Evolutionary conservation across 768 basidiomycete species (phyloP), one percentile per base, ranked within the genome.

Genomic region (Coprinopsis marcescibilis): DNA sequence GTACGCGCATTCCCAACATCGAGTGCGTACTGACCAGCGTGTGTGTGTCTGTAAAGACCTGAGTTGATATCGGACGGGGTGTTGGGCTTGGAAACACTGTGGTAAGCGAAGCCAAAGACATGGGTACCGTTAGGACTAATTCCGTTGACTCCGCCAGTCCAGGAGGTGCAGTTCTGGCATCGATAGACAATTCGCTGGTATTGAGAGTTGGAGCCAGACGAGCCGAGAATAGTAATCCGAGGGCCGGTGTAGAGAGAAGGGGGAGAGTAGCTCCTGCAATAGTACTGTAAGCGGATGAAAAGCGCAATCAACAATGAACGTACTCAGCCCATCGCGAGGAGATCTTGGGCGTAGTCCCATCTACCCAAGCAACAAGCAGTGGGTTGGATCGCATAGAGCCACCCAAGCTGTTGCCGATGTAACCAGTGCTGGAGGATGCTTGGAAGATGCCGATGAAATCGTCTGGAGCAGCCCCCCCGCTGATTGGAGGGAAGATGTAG

Each of bases 161-260:
- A 54, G 17, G 20, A 14, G 2, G 53, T 54, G 38, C 53, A 54
- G 39, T 54, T 54, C 47, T 51, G 53, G 36, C 50, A 54, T 33
- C 47, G 53, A 21, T 46, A 54, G 20, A 51, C 46, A 30, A 54
- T 48, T 7, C 53, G 50, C 35, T 54, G 53, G 35, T 45, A 39
- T 2, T 29, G 42, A 17, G 35, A 23, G 20, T 48, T 39, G 15
- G 33, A 45, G 14, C 50, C 53, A 20, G 53, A 51, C 13, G 41
- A 39, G 2, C 45, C 41, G 2, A 54, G 35, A 17, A 54, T 49
- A 13, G 50, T 45, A 4, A 52, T 24, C 7, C 13, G 37, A 14
- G 41, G 53, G 23, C 43, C 50, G n/a, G 41, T 4, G 17, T 43
- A 43, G 19, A 43, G n/a, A 11, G 26, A 13, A 6, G 41, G 41